Evolutionary conservation across 108 stramenopile genomes (phyloP).

Genomic region (Aurantiochytrium sp.): DNA sequence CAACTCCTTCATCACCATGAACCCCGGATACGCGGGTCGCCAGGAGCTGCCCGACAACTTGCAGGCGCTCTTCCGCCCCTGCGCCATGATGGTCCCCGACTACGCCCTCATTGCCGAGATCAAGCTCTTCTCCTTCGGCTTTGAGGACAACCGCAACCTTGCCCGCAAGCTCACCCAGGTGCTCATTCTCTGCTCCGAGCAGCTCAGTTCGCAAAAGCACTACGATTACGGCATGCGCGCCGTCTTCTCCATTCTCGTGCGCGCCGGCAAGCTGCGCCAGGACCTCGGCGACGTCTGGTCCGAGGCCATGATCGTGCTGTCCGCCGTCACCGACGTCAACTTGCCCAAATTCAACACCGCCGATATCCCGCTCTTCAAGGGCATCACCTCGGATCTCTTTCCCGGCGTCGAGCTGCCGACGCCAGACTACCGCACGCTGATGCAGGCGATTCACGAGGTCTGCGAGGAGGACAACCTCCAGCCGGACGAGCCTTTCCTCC

Average conservation of each 20-base stretch:
- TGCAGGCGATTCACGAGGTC: conserved; percentile 43
- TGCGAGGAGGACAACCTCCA: conserved; percentile 44
- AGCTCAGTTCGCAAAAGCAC: conserved; percentile 67
- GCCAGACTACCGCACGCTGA: conserved; percentile 56
- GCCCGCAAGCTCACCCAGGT: conserved; percentile 65
- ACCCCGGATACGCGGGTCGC: conserved; percentile 68
- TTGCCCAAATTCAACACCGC: conserved; percentile 65
- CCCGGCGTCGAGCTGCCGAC: conserved; percentile 61
- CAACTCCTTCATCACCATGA: conserved; percentile 70
- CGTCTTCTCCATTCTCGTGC: conserved; percentile 66
- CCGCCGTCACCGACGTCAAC: conserved; percentile 65
- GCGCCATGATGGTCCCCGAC: conserved; percentile 71
- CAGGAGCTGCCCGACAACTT: conserved; percentile 63
- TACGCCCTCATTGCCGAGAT: conserved; percentile 68
- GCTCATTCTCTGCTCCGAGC: conserved; percentile 62
- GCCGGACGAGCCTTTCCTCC: conserved; percentile 43
- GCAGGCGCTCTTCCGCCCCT: conserved; percentile 64
- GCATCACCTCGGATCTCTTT: conserved; percentile 66
- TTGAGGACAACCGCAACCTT: conserved; percentile 52
- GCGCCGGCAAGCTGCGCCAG: conserved; percentile 63
- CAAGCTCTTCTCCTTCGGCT: conserved; percentile 66
- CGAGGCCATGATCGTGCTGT: conserved; percentile 60
- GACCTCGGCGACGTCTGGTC: conserved; percentile 62
- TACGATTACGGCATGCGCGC: conserved; percentile 74
- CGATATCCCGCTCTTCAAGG: conserved; percentile 62